Evolutionary conservation across 495 filamentous ascomycete genomes (phyloP).

Genomic region (Sordaria brevicollis): DNA sequence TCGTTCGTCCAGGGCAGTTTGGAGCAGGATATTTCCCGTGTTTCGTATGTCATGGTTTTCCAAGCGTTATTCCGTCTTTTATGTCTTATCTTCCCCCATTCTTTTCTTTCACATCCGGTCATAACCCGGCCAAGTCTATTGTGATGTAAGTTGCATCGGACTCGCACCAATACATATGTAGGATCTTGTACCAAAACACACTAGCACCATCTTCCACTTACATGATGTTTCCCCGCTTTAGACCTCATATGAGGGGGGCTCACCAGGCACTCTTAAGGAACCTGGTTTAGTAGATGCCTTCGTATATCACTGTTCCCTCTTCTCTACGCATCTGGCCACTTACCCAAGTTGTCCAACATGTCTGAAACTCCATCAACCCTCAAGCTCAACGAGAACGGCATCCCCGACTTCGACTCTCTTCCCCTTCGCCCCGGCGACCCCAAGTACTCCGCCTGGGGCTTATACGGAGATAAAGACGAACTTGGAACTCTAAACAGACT

Average conservation of each 20-base stretch:
- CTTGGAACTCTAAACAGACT: conserved; percentile 39
- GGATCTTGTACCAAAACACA: not conserved
- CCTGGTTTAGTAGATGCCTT: not conserved
- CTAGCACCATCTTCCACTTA: not conserved
- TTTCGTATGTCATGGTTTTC: not conserved
- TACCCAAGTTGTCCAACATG: not conserved
- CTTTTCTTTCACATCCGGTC: not conserved
- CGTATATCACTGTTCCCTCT: not conserved
- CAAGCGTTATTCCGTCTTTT: not conserved
- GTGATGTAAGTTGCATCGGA: not conserved
- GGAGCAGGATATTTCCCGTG: not conserved
- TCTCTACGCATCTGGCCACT: not conserved
- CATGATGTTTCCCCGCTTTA: not conserved
- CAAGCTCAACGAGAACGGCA: conserved; percentile 31
- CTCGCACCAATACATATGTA: not conserved
- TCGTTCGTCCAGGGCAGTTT: not conserved
- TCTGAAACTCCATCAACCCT: not conserved
- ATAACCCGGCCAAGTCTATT: not conserved
- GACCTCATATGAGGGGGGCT: not conserved
- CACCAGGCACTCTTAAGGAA: not conserved
- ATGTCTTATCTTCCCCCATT: not conserved
- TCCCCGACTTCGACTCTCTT: conserved; percentile 34
- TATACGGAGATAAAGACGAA: conserved; percentile 39
- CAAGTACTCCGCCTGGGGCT: conserved; percentile 35
- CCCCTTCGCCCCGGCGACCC: conserved; percentile 32